Evolutionary conservation across 208 protist species (phyloP), one percentile per base, ranked within the genome.

Genomic region (Trypanosoma rangeli): DNA sequence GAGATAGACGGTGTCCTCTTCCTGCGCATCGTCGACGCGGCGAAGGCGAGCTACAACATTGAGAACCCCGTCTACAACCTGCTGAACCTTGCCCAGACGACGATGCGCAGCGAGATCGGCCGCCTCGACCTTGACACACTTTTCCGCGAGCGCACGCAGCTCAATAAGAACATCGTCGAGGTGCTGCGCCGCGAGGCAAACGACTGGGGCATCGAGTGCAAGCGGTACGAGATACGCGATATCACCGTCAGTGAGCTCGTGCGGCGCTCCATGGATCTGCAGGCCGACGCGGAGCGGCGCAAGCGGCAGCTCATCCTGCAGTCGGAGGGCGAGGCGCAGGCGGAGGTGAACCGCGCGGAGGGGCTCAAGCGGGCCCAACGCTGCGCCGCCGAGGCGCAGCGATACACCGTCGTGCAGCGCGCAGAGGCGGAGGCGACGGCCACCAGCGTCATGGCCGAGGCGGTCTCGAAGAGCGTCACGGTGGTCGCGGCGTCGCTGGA

Each of bases 161-260:
- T 99, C 52, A 99, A 99, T 73, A 68, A 75, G 16, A 88, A 74
- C 78, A 99, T 98, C 65, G 93, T 98, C 1, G 73, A 87, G 16
- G 83, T 90, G 10, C 93, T 98, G 35, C 93, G 97, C 33, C 69
- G 70, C 0, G 96, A 98, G 65, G 87, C 97, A 3, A 71, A 64
- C n/a, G 90, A 88, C 29, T 99, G 98, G 98, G 98, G 98, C 20
- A 97, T 99, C 48, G 80, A 89, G 64, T 98, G 96, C 80, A 90
- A 97, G 61, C 86, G 97, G 12, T 98, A 98, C 76, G 97, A 99
- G 74, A 98, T 99, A 50, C 84, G 94, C 18, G 98, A 99, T 68
- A 98, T 99, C 56, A 60, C 89, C 20, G 93, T 98, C 28, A 97
- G 96, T 39, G 86, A 96, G 54, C 74, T 90, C 12, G 95, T 98